A percentile compares a stretch with the other conserved stretches of the same genome.
Evolutionary conservation across 2,329 filamentous ascomycete genomes (phyloP).

Genomic region (Tolypocladium amazonense): DNA sequence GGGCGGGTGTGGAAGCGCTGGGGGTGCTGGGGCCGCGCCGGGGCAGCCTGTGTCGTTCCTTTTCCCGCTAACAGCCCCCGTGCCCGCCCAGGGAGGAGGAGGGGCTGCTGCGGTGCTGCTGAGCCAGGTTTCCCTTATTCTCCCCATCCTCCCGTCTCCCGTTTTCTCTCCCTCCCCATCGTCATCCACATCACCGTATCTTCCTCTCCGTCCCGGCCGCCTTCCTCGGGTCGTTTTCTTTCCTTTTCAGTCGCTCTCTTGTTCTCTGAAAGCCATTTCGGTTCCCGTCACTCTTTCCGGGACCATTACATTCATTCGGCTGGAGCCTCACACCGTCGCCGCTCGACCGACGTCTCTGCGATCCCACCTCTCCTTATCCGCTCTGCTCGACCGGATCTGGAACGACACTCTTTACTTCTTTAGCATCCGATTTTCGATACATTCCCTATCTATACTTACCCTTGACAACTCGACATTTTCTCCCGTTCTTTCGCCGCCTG

Average conservation of each 20-base stretch:
- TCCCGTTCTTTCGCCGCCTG: neutral
- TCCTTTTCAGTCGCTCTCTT: constrained; percentile 43
- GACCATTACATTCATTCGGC: constrained; percentile 32
- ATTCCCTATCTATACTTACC: constrained; percentile 2
- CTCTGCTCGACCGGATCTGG: constrained; percentile 7
- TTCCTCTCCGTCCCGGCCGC: constrained; percentile 21
- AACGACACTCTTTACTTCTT: constrained; percentile 14
- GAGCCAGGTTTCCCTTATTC: constrained; percentile 7
- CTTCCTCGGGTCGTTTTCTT: constrained; percentile 26
- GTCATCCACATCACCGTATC: constrained; percentile 22
- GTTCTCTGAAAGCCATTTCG: constrained; percentile 26
- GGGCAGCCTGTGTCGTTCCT: neutral
- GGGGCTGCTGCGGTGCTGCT: neutral
- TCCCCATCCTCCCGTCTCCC: constrained; percentile 25
- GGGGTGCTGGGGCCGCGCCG: neutral
- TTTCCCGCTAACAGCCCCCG: neutral
- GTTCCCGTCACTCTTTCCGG: constrained; percentile 43
- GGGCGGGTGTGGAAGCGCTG: neutral
- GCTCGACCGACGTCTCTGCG: constrained; percentile 7
- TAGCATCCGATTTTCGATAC: constrained; percentile 5
- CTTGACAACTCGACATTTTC: neutral
- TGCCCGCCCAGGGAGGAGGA: neutral
- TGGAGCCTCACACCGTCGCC: constrained; percentile 10
- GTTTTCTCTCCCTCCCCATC: constrained; percentile 23
- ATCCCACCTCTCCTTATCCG: constrained; percentile 7